Base-by-base conservation (phyloP, 768 basidiomycete species). In the Amanita rubescens region DNA sequence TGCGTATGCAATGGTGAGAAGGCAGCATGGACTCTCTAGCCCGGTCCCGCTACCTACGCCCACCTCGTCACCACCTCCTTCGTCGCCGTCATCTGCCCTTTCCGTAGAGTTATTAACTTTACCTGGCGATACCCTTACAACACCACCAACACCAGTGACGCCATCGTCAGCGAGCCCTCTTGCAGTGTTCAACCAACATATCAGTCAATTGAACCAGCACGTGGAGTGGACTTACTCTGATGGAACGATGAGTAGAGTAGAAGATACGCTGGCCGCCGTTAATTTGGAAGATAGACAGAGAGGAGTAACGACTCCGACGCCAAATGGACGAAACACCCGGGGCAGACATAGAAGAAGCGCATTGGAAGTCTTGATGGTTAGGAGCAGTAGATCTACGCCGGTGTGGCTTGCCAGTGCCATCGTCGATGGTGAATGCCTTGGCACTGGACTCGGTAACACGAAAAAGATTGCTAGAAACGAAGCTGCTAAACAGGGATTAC, bases 391-490 rank as follows among this genome's bases (percentile, higher is more conserved):
- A 61, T 77, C 82, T n/a, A 90, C 87, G 20, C 87, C 89, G 2
- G 77, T 87, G 56, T 91, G 89, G 89, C 73, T 68, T 47, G 88
- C 81, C 44, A 78, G 71, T 56, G 84, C 83, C 35, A 65, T 82
- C 42, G 79, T 90, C 46, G 77, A 83, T 42, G 81, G 81, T 3
- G 71, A 78, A 51, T 69, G 75, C 44, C 75, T 76, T 67, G 88
- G 87, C 4, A 63, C 63, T 11, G 89, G 89, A 1, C 74, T 69
- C 51, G 89, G 87, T 9, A 79, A 76, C 58, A 90, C 86, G 38
- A 92, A 91, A 76, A 87, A 84, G 65, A 77, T 79, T 1, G 89
- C 89, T 1, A 75, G 84, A 62, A 89, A 90, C 61, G 88, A 88
- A 63, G 89, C 89, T 4, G 89, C 89, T 27, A 90, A 87, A 65